Percentiles rank a stretch among this genome's conserved stretches.
Conservation (phyloP, 192 early-diverging fungal species). For the Rhizoclosmatium globosum region DNA sequence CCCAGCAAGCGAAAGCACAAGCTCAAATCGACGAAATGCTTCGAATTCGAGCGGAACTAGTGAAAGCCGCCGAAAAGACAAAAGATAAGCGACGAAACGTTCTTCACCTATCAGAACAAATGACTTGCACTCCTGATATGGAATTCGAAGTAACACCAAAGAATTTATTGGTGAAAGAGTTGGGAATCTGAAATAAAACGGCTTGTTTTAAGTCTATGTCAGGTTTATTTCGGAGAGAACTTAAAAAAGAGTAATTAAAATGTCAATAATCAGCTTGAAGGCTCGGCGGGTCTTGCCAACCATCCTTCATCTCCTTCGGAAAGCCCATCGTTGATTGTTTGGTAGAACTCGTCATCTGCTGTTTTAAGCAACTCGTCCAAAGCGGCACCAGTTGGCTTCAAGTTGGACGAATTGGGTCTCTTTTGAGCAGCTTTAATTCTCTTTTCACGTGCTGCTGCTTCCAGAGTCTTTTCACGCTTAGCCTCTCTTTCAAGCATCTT, state of each 20-base stretch:
- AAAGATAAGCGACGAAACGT: conserved; percentile 30
- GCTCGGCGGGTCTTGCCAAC: conserved; percentile 7
- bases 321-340: conserved; percentile 56
- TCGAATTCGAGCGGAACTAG: neutral
- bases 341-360: conserved; percentile 65
- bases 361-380: conserved; percentile 57
- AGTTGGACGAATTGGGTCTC: conserved; percentile 52
- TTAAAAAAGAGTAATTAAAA: neutral
- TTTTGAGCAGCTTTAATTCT: conserved; percentile 66
- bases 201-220: neutral
- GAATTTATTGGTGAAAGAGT: conserved; percentile 10
- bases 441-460: conserved; percentile 62
- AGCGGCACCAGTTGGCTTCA: conserved; percentile 42
- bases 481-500: conserved; percentile 71
- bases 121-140: conserved; percentile 47
- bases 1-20: conserved; percentile 18
- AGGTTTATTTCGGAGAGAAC: neutral
- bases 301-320: conserved; percentile 28
- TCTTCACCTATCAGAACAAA: conserved; percentile 17
- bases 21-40: conserved; percentile 17
- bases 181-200: conserved; percentile 8
- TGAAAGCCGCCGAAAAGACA: neutral
- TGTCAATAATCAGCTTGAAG: neutral
- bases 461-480: conserved; percentile 70
- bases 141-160: conserved; percentile 33